Evolutionary conservation across 2,329 filamentous ascomycete genomes (phyloP).

Genomic region (Leptoxyphium fumago): DNA sequence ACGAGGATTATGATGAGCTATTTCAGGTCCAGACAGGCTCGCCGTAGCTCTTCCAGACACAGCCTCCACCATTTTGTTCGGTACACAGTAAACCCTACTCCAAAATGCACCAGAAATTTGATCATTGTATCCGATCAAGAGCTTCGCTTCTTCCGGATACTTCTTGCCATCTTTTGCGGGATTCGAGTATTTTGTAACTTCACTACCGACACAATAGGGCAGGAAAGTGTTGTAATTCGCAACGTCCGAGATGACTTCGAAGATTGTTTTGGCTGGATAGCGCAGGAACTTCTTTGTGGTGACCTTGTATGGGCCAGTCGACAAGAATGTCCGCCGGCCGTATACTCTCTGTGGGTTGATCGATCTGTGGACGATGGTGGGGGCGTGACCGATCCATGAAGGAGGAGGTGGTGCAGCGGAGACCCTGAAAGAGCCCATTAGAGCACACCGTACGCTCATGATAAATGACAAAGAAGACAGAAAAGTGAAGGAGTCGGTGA

Average conservation of each 20-base stretch:
- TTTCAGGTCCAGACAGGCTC: constrained; percentile 25
- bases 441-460: too few species aligned
- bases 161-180: constrained; percentile 31
- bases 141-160: constrained; percentile 61
- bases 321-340: not conserved
- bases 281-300: constrained; percentile 61
- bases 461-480: too few species aligned
- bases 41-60: constrained; percentile 45
- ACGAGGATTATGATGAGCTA: constrained; percentile 27
- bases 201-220: constrained; percentile 72
- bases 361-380: too few species aligned
- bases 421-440: too few species aligned
- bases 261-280: constrained; percentile 57
- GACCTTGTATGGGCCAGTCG: not conserved
- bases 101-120: constrained; percentile 73
- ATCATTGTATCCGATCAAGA: constrained; percentile 74
- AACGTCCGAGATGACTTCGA: constrained; percentile 77
- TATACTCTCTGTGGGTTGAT: too few species aligned
- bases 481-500: too few species aligned
- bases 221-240: constrained; percentile 73
- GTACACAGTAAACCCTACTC: constrained; percentile 63
- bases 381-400: too few species aligned
- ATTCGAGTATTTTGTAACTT: constrained; percentile 59
- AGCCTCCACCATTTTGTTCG: constrained; percentile 59
- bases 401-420: too few species aligned